Conservation (phyloP, 2,329 filamentous ascomycete genomes). For the Clonostachys sp. region DNA sequence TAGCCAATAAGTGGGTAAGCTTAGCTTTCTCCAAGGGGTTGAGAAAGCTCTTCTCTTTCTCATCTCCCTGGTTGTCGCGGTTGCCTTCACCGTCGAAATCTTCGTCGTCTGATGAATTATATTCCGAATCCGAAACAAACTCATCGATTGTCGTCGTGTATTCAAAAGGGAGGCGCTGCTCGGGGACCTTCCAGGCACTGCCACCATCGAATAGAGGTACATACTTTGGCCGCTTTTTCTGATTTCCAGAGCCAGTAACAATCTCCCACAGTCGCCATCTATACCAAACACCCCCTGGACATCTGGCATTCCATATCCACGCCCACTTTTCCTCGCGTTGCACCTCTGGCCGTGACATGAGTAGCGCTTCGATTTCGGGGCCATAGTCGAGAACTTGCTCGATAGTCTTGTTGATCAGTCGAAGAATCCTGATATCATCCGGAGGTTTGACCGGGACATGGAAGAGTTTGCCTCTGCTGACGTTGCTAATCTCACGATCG, state of each 20-base stretch:
- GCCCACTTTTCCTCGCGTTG: slow-evolving; percentile 87
- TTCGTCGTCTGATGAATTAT: slow-evolving; percentile 83
- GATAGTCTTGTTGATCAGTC: slow-evolving; percentile 82
- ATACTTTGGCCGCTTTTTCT: slow-evolving; percentile 43
- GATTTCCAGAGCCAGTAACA: slow-evolving; percentile 58
- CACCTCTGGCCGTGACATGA: slow-evolving; percentile 83
- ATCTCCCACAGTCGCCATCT: slow-evolving; percentile 88
- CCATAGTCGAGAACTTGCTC: slow-evolving; percentile 77
- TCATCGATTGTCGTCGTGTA: slow-evolving; percentile 73
- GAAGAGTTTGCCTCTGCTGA: slow-evolving; percentile 42
- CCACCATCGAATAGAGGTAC: slow-evolving; percentile 71
- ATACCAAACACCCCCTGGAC: slow-evolving; percentile 80
- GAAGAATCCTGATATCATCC: slow-evolving; percentile 71
- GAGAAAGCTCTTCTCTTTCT: slow-evolving; percentile 59
- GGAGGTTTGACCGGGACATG: slow-evolving; percentile 74
- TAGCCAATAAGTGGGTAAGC: slow-evolving; percentile 76
- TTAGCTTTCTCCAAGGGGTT: slow-evolving; percentile 82
- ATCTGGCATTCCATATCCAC: slow-evolving; percentile 87
- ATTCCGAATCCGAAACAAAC: slow-evolving; percentile 78
- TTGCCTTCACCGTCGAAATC: slow-evolving; percentile 58
- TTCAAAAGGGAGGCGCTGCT: slow-evolving; percentile 72
- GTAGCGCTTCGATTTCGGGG: slow-evolving; percentile 81
- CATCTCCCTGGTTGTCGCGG: slow-evolving; percentile 36
- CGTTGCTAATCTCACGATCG: slow-evolving; percentile 29
- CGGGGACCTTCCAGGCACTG: slow-evolving; percentile 73